A percentile compares a stretch with the other conserved stretches of the same genome.
phyloP scores from a whole-genome alignment of 2,329 filamentous ascomycete species.

The Neopestalotiopsis sp. region DNA sequence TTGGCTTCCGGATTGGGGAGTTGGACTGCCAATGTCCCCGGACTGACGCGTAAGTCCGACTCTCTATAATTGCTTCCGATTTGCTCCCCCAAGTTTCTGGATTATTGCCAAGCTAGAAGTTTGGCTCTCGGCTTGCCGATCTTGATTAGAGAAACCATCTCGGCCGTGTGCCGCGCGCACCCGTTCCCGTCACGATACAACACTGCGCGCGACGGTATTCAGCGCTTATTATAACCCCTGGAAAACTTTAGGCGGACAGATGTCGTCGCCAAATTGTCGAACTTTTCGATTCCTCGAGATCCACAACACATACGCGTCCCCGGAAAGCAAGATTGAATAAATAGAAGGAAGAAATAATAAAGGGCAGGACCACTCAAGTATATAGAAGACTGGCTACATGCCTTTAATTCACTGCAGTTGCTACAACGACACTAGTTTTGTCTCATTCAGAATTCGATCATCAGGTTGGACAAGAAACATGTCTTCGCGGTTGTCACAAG shows the following conservation, averaged over 20 bases:
- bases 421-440: not conserved
- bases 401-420: not conserved
- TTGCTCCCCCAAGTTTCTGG: not conserved
- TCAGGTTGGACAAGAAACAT: not conserved
- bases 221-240: not conserved
- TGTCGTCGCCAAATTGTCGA: not conserved
- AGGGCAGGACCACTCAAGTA: not conserved
- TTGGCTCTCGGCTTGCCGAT: not conserved
- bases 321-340: not conserved
- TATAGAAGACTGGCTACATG: not conserved
- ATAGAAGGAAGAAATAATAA: not conserved
- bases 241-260: not conserved
- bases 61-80: not conserved
- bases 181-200: not conserved
- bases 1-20: slow-evolving; percentile 10
- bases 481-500: not conserved
- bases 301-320: not conserved
- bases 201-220: not conserved
- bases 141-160: not conserved
- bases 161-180: not conserved
- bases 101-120: not conserved
- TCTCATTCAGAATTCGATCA: not conserved
- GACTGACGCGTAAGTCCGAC: slow-evolving; percentile 2
- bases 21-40: not conserved
- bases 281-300: not conserved